phyloP scores from a whole-genome alignment of 1,139 yeast species.

The Pichia sp. region DNA sequence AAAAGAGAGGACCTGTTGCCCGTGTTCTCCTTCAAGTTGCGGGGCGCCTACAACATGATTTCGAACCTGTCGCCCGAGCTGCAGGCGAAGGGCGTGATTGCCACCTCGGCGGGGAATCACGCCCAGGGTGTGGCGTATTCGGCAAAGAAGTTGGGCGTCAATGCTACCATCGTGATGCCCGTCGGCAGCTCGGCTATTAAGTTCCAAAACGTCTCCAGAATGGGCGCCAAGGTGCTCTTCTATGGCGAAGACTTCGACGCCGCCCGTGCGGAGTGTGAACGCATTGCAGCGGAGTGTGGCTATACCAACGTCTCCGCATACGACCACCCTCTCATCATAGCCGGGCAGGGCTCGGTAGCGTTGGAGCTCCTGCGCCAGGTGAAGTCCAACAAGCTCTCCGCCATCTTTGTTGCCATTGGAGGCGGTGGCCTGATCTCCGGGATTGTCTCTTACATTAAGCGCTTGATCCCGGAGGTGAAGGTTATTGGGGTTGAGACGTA shows the following conservation, averaged over 20 bases:
- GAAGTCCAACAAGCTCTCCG: conserved; percentile 69
- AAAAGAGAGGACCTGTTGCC: conserved; percentile 93
- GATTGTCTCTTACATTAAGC: conserved; percentile 79
- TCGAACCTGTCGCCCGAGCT: conserved; percentile 71
- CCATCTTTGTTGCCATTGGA: conserved; percentile 90
- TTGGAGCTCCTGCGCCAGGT: conserved; percentile 88
- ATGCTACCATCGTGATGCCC: conserved; percentile 98
- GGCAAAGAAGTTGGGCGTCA: conserved; percentile 76
- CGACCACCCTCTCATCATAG: conserved; percentile 95
- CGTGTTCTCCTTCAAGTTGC: conserved; percentile 88
- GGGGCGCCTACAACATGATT: conserved; percentile 98
- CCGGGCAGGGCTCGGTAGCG: conserved; percentile 98
- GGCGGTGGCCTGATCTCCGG: conserved; percentile 98
- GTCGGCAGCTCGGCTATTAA: conserved; percentile 94
- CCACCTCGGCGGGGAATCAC: conserved; percentile 98
- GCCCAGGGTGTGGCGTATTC: conserved; percentile 98
- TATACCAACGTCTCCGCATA: conserved; percentile 92
- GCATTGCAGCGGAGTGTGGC: conserved; percentile 64
- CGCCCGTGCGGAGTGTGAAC: conserved; percentile 82
- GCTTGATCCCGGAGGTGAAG: conserved; percentile 96
- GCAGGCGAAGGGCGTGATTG: conserved; percentile 84
- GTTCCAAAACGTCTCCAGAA: conserved; percentile 80
- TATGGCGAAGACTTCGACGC: conserved; percentile 92
- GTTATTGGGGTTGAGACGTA: conserved; percentile 93
- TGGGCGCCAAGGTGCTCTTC: conserved; percentile 91